These are phyloP conservation scores for Ensete ventricosum DNA, from an alignment of 176 grass and related monocot species.

Conservation along the genomic window DNA sequence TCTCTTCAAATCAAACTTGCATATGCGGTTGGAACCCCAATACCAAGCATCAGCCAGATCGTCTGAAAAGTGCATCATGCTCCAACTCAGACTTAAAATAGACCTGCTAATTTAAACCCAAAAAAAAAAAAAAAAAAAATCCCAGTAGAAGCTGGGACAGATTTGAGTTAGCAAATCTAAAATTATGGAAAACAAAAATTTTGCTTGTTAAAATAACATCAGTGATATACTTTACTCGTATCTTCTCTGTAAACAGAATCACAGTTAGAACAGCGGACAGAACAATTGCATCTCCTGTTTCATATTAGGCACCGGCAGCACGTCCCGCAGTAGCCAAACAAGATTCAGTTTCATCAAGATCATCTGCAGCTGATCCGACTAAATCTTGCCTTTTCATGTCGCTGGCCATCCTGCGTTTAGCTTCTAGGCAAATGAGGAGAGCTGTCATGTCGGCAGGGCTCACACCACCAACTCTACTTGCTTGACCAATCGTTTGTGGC, in stretches of 20 bases:
- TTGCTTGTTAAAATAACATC: background rate
- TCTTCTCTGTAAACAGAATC: background rate
- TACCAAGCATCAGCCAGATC: no score
- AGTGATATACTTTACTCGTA: background rate
- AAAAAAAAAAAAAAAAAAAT: no score
- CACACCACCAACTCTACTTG: conserved; percentile 76
- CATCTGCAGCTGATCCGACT: conserved; percentile 25
- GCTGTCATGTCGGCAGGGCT: conserved; percentile 88
- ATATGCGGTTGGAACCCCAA: no score
- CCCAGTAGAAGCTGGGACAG: background rate
- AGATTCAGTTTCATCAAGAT: conserved; percentile 29
- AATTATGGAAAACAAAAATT: background rate
- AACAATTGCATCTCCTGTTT: background rate
- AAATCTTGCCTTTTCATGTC: conserved; percentile 40
- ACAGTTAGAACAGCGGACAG: background rate
- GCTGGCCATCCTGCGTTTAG: conserved; percentile 50
- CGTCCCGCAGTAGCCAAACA: conserved; percentile 22
- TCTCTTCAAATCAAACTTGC: no score
- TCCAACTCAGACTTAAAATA: no score
- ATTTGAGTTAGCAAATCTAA: background rate
- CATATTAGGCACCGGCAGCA: conserved; percentile 25
- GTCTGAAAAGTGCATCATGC: no score
- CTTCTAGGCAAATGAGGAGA: conserved; percentile 80
- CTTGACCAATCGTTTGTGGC: conserved; percentile 82
- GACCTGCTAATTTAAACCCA: no score